A percentile compares a stretch with the other conserved stretches of the same genome.
These are phyloP conservation scores for Farysia itapuensis DNA, from an alignment of 1,284 basidiomycete species.

Conservation along the genomic window DNA sequence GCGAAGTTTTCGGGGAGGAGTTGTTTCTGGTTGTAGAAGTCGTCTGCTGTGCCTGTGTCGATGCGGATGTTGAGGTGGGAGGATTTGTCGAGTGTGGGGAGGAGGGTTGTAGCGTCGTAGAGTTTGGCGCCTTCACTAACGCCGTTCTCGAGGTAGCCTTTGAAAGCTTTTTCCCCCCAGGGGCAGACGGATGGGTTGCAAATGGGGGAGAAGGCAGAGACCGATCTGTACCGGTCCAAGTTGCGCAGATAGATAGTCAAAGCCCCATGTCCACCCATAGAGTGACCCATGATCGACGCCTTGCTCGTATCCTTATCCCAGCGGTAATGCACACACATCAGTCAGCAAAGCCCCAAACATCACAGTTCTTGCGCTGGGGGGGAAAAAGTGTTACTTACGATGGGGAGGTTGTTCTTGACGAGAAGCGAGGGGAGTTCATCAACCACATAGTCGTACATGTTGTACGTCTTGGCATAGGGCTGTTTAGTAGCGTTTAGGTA, in stretches of 20 bases:
- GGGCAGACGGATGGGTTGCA: slow-evolving; percentile 81
- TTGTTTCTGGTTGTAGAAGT: slow-evolving; percentile 82
- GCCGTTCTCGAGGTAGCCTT: slow-evolving; percentile 75
- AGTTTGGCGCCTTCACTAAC: slow-evolving; percentile 73
- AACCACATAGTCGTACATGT: slow-evolving; percentile 52
- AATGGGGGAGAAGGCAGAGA: slow-evolving; percentile 91
- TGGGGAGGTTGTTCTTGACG: slow-evolving; percentile 19
- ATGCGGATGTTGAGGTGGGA: slow-evolving; percentile 55
- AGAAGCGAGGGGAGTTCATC: slow-evolving; percentile 46
- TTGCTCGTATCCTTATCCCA: slow-evolving; percentile 37
- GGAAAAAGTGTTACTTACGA: slow-evolving; percentile 17
- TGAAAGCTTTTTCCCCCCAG: slow-evolving; percentile 92
- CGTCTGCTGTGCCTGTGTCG: slow-evolving; percentile 71
- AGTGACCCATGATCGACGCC: slow-evolving; percentile 60
- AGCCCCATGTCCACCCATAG: slow-evolving; percentile 94
- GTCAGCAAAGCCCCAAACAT: neutral
- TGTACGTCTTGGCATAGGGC: slow-evolving; percentile 50
- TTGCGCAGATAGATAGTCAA: slow-evolving; percentile 82
- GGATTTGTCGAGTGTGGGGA: slow-evolving; percentile 65
- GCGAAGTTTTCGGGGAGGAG: slow-evolving; percentile 86
- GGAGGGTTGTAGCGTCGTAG: slow-evolving; percentile 85
- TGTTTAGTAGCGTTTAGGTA: slow-evolving; percentile 56
- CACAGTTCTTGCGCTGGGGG: no score
- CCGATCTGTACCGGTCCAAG: slow-evolving; percentile 73
- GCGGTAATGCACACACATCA: no score